Evolutionary conservation across 345 rosid genomes (phyloP).

Genomic region (Euphorbia pulcherrima): DNA sequence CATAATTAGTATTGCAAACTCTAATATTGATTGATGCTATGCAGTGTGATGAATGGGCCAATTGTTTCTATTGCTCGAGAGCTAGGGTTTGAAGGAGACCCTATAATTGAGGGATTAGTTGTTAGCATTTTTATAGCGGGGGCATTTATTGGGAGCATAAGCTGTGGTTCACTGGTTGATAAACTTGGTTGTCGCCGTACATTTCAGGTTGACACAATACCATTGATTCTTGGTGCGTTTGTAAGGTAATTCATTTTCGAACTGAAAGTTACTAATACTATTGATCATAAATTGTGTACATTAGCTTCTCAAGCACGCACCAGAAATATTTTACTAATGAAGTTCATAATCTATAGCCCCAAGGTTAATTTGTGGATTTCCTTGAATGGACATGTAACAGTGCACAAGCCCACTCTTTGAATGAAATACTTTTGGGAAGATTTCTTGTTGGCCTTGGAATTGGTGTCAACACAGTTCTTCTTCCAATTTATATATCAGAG

Average conservation of each 20-base stretch:
- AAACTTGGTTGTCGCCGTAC: slow-evolving; percentile 65
- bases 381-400: slow-evolving; percentile 32
- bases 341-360: neutral
- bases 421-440: slow-evolving; percentile 68
- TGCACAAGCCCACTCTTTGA: slow-evolving; percentile 74
- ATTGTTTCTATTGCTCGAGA: slow-evolving; percentile 64
- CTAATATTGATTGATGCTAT: slow-evolving; percentile 1
- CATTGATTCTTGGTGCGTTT: slow-evolving; percentile 62
- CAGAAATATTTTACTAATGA: neutral
- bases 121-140: slow-evolving; percentile 81
- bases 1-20: neutral
- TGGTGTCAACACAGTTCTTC: slow-evolving; percentile 71
- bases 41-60: slow-evolving; percentile 86
- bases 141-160: slow-evolving; percentile 70
- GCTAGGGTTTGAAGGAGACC: slow-evolving; percentile 67
- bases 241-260: slow-evolving; percentile 37
- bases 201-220: slow-evolving; percentile 54
- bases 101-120: slow-evolving; percentile 68
- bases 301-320: neutral
- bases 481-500: slow-evolving; percentile 77
- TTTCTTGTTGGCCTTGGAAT: slow-evolving; percentile 84
- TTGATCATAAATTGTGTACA: neutral
- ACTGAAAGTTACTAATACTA: neutral
- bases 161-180: slow-evolving; percentile 53
- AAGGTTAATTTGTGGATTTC: neutral